These are phyloP conservation scores for Chloroidium sp. DNA, from an alignment of 163 green algal genomes.

Conservation along the genomic window DNA sequence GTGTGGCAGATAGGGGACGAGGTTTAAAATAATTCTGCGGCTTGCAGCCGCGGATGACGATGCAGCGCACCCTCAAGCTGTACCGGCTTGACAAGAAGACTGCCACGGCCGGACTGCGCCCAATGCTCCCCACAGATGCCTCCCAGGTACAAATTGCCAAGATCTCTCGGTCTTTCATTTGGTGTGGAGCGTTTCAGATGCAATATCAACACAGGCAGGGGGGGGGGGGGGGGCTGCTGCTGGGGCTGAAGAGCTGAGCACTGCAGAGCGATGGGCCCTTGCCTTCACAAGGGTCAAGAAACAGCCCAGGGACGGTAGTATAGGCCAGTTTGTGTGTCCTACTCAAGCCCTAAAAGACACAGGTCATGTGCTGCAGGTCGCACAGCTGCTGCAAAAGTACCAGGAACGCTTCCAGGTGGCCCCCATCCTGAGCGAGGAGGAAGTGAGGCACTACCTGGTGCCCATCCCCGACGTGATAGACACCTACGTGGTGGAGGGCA, in stretches of 20 bases:
- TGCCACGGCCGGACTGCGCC: conserved; percentile 63
- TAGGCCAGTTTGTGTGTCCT: not conserved
- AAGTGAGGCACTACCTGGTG: conserved; percentile 71
- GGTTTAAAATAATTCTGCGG: conserved; percentile 6
- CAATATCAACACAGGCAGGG: too few relatives aligned
- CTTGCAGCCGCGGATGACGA: conserved; percentile 80
- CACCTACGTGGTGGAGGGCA: conserved; percentile 70
- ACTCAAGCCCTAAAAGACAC: not conserved
- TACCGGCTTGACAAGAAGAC: conserved; percentile 79
- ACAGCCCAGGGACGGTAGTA: too few relatives aligned
- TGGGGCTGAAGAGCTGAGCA: too few relatives aligned
- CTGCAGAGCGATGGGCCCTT: too few relatives aligned
- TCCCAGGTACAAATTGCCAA: conserved; percentile 23
- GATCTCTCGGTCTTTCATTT: too few relatives aligned
- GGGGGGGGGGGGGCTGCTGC: not conserved
- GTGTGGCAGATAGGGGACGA: too few relatives aligned
- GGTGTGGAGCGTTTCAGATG: too few relatives aligned
- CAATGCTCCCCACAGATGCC: conserved; percentile 58
- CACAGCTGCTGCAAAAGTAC: conserved; percentile 69
- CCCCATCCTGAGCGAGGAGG: conserved; percentile 68
- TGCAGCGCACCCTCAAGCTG: conserved; percentile 90
- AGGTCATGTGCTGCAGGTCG: conserved; percentile 30
- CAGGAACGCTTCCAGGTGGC: conserved; percentile 70
- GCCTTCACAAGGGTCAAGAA: too few relatives aligned
- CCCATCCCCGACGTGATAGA: conserved; percentile 59